Conservation (phyloP, 140 eudicot species). For the Senecio squalidus region DNA sequence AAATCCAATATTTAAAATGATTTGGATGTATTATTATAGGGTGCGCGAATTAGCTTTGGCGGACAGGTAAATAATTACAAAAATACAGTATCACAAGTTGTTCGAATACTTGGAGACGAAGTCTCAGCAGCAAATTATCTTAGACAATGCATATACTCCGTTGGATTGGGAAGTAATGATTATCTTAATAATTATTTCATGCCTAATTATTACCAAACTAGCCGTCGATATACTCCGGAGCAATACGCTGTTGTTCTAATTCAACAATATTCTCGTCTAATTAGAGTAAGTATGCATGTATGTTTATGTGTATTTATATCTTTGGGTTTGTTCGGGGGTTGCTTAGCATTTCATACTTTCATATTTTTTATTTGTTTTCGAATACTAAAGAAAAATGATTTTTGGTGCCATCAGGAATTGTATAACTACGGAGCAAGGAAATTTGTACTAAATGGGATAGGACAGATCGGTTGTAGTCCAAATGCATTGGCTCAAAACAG, state of each 20-base stretch:
- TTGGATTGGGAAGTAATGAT: slow-evolving; percentile 19
- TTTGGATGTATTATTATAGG: not conserved
- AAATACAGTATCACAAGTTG: slow-evolving; percentile 11
- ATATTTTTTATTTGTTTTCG: too few relatives aligned
- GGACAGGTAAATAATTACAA: slow-evolving; percentile 14
- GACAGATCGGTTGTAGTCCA: slow-evolving; percentile 15
- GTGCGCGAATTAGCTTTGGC: slow-evolving; percentile 14
- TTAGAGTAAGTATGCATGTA: slow-evolving; percentile 9
- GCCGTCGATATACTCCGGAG: not conserved
- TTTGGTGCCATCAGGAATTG: not conserved
- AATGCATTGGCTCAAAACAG: too few relatives aligned
- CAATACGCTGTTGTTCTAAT: slow-evolving; percentile 13
- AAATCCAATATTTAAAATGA: not conserved
- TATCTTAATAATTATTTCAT: slow-evolving; percentile 20
- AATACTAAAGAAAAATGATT: not conserved
- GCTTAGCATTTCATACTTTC: too few relatives aligned
- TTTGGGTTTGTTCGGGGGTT: too few relatives aligned
- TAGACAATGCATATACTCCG: slow-evolving; percentile 16
- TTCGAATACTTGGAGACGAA: slow-evolving; percentile 10
- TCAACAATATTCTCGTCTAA: slow-evolving; percentile 3
- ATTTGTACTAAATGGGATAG: slow-evolving; percentile 15
- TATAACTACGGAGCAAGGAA: slow-evolving; percentile 23
- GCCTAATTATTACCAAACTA: slow-evolving; percentile 10
- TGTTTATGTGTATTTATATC: too few relatives aligned
- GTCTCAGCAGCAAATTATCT: slow-evolving; percentile 14